These are phyloP conservation scores for Filosporella fistucella DNA, from an alignment of 495 filamentous ascomycete genomes.

Conservation along the genomic window DNA sequence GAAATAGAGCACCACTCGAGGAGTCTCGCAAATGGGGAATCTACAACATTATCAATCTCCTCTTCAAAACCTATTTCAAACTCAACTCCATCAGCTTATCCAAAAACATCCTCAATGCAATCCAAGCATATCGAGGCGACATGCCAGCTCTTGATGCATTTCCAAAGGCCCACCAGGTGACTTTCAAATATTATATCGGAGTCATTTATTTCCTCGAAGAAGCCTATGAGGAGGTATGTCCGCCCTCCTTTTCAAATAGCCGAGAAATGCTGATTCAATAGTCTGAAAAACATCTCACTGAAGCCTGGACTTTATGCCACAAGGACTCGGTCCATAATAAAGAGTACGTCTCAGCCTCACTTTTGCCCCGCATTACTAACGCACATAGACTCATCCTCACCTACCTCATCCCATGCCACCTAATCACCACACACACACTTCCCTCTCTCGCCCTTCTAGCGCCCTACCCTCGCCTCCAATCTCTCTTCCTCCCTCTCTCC, in stretches of 20 bases:
- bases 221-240: constrained; percentile 68
- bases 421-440: constrained; percentile 80
- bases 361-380: constrained; percentile 10
- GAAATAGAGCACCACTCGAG: constrained; percentile 68
- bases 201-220: constrained; percentile 89
- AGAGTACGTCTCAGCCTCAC: constrained; percentile 50
- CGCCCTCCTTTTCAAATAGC: background rate
- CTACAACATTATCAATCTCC: constrained; percentile 85
- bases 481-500: constrained; percentile 72
- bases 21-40: constrained; percentile 96
- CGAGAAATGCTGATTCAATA: too few species aligned
- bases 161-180: constrained; percentile 87
- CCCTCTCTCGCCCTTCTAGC: constrained; percentile 67
- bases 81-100: constrained; percentile 82
- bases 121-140: constrained; percentile 67
- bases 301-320: constrained; percentile 75
- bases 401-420: constrained; percentile 87
- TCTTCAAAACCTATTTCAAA: constrained; percentile 99
- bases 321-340: constrained; percentile 65
- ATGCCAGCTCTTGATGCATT: constrained; percentile 71
- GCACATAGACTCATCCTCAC: constrained; percentile 75
- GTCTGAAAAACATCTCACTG: constrained; percentile 76
- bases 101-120: constrained; percentile 81
- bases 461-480: constrained; percentile 71
- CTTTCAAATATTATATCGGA: constrained; percentile 92